Percentiles rank a stretch among this genome's conserved stretches.
Conservation (phyloP, 2,329 filamentous ascomycete species). For the Pseudopyricularia cyperi region DNA sequence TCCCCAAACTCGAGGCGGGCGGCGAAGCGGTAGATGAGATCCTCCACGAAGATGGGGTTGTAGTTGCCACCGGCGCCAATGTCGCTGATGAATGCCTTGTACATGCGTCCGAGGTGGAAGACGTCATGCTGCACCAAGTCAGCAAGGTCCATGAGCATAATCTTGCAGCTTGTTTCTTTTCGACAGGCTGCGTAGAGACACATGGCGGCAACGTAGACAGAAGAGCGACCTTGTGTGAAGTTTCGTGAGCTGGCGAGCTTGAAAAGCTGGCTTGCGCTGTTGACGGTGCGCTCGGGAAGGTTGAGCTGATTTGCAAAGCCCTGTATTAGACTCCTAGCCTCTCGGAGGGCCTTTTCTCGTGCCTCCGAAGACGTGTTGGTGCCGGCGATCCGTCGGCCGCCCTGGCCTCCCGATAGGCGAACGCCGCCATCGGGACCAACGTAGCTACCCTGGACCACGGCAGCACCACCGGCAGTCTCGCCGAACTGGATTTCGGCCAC, state of each 20-base stretch:
- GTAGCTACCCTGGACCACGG: slow-evolving; percentile 81
- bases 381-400: slow-evolving; percentile 41
- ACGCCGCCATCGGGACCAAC: slow-evolving; percentile 73
- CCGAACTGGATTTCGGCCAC: slow-evolving; percentile 87
- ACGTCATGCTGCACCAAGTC: slow-evolving; percentile 77
- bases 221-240: slow-evolving; percentile 76
- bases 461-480: slow-evolving; percentile 73
- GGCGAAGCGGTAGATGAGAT: slow-evolving; percentile 83
- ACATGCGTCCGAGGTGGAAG: slow-evolving; percentile 80
- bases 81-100: slow-evolving; percentile 65
- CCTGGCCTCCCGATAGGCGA: slow-evolving; percentile 47
- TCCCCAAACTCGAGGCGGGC: slow-evolving; percentile 82
- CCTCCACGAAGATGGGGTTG: slow-evolving; percentile 68
- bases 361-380: slow-evolving; percentile 40
- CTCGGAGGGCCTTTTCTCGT: slow-evolving; percentile 46
- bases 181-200: slow-evolving; percentile 84
- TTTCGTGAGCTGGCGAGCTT: slow-evolving; percentile 62
- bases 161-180: slow-evolving; percentile 59
- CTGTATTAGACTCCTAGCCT: slow-evolving; percentile 45
- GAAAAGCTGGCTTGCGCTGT: slow-evolving; percentile 59
- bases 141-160: slow-evolving; percentile 92
- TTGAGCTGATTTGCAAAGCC: slow-evolving; percentile 48
- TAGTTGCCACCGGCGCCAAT: slow-evolving; percentile 40
- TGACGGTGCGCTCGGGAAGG: slow-evolving; percentile 48
- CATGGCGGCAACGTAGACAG: slow-evolving; percentile 76